phyloP scores from a whole-genome alignment of 805 yeast species.

The Cyberlindnera amylophila region DNA sequence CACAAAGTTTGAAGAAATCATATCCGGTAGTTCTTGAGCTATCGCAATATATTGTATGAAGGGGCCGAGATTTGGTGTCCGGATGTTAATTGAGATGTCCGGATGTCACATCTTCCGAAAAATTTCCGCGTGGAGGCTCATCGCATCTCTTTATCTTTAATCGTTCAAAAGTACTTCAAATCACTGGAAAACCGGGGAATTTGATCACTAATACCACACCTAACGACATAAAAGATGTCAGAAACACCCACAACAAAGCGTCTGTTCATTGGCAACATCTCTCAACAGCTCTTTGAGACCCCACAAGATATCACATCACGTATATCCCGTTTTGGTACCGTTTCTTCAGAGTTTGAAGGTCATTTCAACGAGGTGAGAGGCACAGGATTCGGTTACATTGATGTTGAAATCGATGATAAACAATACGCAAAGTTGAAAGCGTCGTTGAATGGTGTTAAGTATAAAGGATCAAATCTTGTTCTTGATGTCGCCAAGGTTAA shows the following conservation, averaged over 20 bases:
- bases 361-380: constrained; percentile 45
- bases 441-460: constrained; percentile 66
- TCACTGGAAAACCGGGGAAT: too few relatives aligned
- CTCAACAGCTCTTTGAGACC: constrained; percentile 45
- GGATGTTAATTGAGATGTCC: neutral
- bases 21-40: too few relatives aligned
- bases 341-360: constrained; percentile 46
- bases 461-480: constrained; percentile 65
- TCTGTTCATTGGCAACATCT: constrained; percentile 67
- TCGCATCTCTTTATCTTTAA: neutral
- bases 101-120: neutral
- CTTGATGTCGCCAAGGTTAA: constrained; percentile 61
- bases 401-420: constrained; percentile 47
- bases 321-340: constrained; percentile 58
- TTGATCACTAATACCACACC: neutral
- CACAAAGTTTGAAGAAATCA: too few relatives aligned
- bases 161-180: too few relatives aligned
- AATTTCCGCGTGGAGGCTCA: neutral
- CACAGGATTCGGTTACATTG: constrained; percentile 57
- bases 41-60: too few relatives aligned
- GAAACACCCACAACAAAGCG: constrained; percentile 25
- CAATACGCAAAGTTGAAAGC: constrained; percentile 47
- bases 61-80: too few relatives aligned
- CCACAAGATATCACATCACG: constrained; percentile 48
- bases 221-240: neutral